Conservation (phyloP, 2,329 filamentous ascomycete species). For the Penicillium decumbens region DNA sequence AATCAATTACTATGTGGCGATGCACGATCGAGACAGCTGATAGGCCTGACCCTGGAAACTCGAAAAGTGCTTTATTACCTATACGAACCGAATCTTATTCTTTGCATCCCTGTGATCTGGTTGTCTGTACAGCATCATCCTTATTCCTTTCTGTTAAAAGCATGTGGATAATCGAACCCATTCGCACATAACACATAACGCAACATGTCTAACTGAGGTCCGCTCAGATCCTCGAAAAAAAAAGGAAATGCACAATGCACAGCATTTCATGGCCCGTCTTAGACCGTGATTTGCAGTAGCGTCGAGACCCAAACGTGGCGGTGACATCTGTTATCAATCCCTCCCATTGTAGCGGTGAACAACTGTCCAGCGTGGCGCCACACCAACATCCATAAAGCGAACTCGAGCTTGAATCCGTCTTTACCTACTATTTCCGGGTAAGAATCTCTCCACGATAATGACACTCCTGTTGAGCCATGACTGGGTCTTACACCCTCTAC, state of each 20-base stretch:
- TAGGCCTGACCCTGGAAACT: conserved; percentile 7
- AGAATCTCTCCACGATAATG: not conserved
- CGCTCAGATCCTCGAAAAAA: not conserved
- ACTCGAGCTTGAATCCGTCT: not conserved
- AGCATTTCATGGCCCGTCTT: conserved; percentile 7
- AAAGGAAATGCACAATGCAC: not conserved
- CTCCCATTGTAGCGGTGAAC: conserved; percentile 22
- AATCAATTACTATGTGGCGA: conserved; percentile 5
- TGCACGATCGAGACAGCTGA: conserved; percentile 7
- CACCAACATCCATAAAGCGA: not conserved
- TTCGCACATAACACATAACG: conserved; percentile 1
- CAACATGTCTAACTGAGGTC: not conserved
- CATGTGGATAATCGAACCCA: conserved; percentile 1
- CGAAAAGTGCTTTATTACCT: conserved; percentile 10
- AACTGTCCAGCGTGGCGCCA: conserved; percentile 2
- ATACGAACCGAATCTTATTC: not conserved
- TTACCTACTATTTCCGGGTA: not conserved
- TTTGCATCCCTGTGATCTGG: conserved; percentile 6
- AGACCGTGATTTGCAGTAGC: conserved; percentile 20
- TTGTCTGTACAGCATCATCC: conserved; percentile 4
- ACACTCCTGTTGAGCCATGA: not conserved
- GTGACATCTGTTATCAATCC: conserved; percentile 14
- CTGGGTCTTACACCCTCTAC: not conserved
- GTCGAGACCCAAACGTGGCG: conserved; percentile 21
- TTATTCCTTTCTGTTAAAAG: not conserved